Percentiles rank a stretch among this genome's conserved stretches.
These are phyloP conservation scores for Gastrolobium villosum DNA, from an alignment of 306 rosid genomes.

Conservation along the genomic window DNA sequence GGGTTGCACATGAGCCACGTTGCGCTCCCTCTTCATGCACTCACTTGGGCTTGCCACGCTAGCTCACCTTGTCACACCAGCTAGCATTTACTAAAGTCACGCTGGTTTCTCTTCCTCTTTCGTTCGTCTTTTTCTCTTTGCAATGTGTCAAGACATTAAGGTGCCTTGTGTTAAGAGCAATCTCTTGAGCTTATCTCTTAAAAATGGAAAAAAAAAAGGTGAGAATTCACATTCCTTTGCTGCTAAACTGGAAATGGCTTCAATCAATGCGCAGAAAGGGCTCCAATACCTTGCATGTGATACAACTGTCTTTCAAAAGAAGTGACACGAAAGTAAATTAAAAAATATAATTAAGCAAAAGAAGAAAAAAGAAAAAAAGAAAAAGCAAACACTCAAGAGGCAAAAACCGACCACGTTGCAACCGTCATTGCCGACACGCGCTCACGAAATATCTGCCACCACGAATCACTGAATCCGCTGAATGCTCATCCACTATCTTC, in stretches of 20 bases:
- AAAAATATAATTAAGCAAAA: not conserved
- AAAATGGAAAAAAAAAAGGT: not conserved
- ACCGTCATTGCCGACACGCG: not conserved
- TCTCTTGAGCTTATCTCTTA: not conserved
- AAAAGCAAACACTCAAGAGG: not conserved
- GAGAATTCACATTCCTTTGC: not conserved
- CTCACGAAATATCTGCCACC: not conserved
- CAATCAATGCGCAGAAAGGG: not conserved
- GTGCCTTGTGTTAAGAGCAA: not conserved
- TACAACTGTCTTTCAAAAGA: constrained; percentile 25
- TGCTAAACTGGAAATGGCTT: not conserved
- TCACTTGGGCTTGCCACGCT: not conserved
- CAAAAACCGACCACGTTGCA: constrained; percentile 10
- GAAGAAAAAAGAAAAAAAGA: not conserved
- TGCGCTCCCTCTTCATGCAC: not conserved
- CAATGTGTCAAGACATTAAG: not conserved
- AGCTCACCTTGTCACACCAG: not conserved
- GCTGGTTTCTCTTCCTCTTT: not conserved
- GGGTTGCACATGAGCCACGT: not conserved
- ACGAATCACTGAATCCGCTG: not conserved
- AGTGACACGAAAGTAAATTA: constrained; percentile 3
- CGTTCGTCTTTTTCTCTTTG: too few species aligned
- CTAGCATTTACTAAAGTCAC: not conserved
- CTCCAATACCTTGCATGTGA: constrained; percentile 32
- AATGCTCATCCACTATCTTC: not conserved